These are phyloP conservation scores for Erodium maritimum DNA, from an alignment of 345 rosid genomes.

Conservation along the genomic window DNA sequence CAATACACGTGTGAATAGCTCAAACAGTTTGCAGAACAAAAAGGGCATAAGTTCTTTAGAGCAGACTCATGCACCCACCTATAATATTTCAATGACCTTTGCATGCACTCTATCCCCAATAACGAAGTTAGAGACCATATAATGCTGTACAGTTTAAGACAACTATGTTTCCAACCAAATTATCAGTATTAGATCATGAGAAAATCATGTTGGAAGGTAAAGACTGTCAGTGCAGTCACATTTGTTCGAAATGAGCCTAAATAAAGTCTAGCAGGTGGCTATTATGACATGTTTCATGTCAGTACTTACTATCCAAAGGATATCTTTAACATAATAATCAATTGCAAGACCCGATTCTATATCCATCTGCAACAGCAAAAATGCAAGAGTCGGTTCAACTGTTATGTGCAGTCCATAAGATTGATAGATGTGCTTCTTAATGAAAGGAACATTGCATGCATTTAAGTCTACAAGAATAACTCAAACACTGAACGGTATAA, in stretches of 20 bases:
- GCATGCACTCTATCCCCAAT: too few species aligned
- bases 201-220: too few species aligned
- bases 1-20: too few species aligned
- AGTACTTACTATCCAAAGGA: slow-evolving; percentile 27
- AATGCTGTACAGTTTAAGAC: too few species aligned
- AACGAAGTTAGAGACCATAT: too few species aligned
- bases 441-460: neutral
- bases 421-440: neutral
- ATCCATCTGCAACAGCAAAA: slow-evolving; percentile 48
- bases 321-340: slow-evolving; percentile 76
- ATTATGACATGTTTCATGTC: neutral
- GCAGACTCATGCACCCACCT: too few species aligned
- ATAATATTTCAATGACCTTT: too few species aligned
- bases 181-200: too few species aligned
- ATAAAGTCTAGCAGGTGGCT: neutral
- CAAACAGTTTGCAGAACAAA: too few species aligned
- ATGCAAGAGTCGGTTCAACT: slow-evolving; percentile 10
- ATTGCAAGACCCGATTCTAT: slow-evolving; percentile 72
- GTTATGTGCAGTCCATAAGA: neutral
- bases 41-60: too few species aligned
- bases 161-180: too few species aligned
- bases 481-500: neutral
- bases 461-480: neutral
- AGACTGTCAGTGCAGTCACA: too few species aligned
- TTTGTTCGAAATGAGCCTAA: neutral